Percentiles rank a stretch among this genome's conserved stretches.
Evolutionary conservation across 495 filamentous ascomycete genomes (phyloP).

Genomic region (Lasiosphaeria hispida): DNA sequence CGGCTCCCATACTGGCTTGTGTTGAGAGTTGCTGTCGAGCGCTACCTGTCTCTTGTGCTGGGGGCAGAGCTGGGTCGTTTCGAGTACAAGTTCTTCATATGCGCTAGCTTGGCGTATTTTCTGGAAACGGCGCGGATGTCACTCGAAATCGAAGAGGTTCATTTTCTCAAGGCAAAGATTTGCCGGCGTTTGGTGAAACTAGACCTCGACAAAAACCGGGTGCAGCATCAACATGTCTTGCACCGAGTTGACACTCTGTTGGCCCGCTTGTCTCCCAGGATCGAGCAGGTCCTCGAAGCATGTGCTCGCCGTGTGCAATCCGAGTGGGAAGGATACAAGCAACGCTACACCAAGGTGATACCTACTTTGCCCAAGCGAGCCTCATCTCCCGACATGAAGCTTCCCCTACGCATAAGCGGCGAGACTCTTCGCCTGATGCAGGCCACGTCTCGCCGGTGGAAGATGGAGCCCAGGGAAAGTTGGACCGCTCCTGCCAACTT

Average conservation of each 20-base stretch:
- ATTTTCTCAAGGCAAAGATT: conserved; percentile 52
- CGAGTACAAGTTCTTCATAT: conserved; percentile 59
- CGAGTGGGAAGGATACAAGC: conserved; percentile 33
- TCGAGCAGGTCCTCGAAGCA: conserved; percentile 20
- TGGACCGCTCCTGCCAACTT: conserved; percentile 4
- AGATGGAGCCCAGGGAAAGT: not conserved
- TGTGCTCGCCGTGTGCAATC: conserved; percentile 17
- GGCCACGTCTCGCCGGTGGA: not conserved
- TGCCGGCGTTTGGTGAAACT: conserved; percentile 61
- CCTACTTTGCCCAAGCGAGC: conserved; percentile 40
- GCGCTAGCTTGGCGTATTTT: conserved; percentile 41
- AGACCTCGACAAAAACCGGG: conserved; percentile 35
- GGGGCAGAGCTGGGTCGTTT: conserved; percentile 48
- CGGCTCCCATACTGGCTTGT: conserved; percentile 58
- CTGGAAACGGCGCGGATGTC: conserved; percentile 26
- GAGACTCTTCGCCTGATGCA: not conserved
- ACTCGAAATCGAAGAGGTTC: conserved; percentile 9
- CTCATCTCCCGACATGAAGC: conserved; percentile 20
- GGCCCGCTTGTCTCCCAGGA: conserved; percentile 9
- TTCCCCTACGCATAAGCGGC: conserved; percentile 49
- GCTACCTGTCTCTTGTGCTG: conserved; percentile 43
- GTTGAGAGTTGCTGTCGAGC: conserved; percentile 53
- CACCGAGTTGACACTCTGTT: conserved; percentile 20
- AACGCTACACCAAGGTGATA: conserved; percentile 32
- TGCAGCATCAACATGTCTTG: not conserved